Conservation (phyloP, 2,329 filamentous ascomycete species). For the Leptographium wingfieldii region DNA sequence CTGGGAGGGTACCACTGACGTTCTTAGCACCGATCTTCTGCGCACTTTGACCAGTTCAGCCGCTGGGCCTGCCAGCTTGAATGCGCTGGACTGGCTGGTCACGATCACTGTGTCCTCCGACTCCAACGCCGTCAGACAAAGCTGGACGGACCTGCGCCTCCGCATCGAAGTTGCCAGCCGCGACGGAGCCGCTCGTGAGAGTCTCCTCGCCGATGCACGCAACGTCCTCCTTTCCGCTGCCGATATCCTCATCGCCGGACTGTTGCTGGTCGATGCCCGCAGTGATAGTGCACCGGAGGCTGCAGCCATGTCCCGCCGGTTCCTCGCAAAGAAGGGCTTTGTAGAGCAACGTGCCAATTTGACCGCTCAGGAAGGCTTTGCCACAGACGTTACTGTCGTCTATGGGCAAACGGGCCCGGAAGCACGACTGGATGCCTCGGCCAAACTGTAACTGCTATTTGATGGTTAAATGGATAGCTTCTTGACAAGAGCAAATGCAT, state of each 20-base stretch:
- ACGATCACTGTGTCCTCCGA: not conserved
- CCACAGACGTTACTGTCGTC: conserved; percentile 22
- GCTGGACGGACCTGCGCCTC: conserved; percentile 28
- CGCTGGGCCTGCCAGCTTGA: conserved; percentile 22
- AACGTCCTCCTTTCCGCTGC: conserved; percentile 29
- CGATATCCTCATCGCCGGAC: conserved; percentile 29
- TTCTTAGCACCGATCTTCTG: conserved; percentile 43
- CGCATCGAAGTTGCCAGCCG: conserved; percentile 23
- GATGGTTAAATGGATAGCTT: not conserved
- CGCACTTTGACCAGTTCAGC: conserved; percentile 33
- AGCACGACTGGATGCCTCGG: not conserved
- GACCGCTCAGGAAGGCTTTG: conserved; percentile 17
- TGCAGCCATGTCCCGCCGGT: conserved; percentile 27
- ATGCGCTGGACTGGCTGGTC: conserved; percentile 31
- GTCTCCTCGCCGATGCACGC: conserved; percentile 33
- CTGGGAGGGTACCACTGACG: conserved; percentile 54
- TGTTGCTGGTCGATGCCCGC: conserved; percentile 28
- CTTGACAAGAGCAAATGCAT: not conserved
- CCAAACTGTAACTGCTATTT: not conserved
- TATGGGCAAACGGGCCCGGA: conserved; percentile 18
- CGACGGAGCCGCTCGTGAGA: conserved; percentile 20
- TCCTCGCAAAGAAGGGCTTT: conserved; percentile 20
- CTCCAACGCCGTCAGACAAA: conserved; percentile 13
- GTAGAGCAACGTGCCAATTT: conserved; percentile 12
- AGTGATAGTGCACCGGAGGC: conserved; percentile 24